These are phyloP conservation scores for Toxicodendron radicans DNA, from an alignment of 345 rosid species.

Conservation along the genomic window DNA sequence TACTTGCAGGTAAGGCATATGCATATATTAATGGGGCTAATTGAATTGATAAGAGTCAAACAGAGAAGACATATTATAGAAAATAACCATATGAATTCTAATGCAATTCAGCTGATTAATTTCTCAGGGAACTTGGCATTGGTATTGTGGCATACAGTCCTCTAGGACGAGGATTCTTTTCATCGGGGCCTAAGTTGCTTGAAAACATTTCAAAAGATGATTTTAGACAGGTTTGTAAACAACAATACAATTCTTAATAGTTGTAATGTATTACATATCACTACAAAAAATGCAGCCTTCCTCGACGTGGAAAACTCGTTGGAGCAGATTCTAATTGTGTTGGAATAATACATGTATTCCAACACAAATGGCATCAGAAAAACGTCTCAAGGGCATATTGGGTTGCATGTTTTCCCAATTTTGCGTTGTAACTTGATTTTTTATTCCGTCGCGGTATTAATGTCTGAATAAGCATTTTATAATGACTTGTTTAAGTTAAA, in stretches of 20 bases:
- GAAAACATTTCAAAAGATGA: background rate
- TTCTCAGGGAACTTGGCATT: constrained; percentile 63
- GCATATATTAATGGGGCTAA: constrained; percentile 22
- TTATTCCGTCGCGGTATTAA: too few species aligned
- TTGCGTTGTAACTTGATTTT: too few species aligned
- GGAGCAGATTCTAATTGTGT: too few species aligned
- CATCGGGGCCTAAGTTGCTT: constrained; percentile 2
- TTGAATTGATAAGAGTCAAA: background rate
- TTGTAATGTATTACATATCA: too few species aligned
- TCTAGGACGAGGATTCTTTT: constrained; percentile 33
- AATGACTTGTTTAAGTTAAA: too few species aligned
- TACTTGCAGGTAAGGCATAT: constrained; percentile 6
- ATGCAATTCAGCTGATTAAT: background rate
- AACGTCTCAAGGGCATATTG: too few species aligned
- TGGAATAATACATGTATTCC: too few species aligned
- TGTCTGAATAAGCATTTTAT: too few species aligned
- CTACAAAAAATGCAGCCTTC: too few species aligned
- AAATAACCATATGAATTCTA: background rate
- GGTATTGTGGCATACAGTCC: constrained; percentile 73
- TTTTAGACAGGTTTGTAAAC: background rate
- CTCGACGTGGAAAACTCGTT: too few species aligned
- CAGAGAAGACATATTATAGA: background rate
- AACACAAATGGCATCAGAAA: too few species aligned
- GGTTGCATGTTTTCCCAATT: too few species aligned
- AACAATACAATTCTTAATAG: background rate